Percentiles rank a stretch among this genome's conserved stretches.
Evolutionary conservation across 108 stramenopile species (phyloP).

Genomic region (Craspedostauros australis): DNA sequence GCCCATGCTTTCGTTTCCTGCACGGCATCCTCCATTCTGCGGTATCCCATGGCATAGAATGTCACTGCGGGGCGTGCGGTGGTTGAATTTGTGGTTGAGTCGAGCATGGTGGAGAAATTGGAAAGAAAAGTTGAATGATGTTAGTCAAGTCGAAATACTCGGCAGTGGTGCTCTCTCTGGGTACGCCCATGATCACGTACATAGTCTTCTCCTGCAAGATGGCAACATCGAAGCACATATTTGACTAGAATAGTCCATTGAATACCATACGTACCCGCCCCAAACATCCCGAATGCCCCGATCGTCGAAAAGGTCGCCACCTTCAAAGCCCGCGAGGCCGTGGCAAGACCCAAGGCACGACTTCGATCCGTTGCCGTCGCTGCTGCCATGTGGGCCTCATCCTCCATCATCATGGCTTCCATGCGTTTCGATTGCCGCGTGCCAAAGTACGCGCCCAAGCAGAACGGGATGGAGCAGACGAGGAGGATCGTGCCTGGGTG

Average conservation of each 20-base stretch:
- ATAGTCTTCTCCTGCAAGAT: too few relatives aligned
- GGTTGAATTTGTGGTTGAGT: too few relatives aligned
- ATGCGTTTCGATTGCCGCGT: background rate
- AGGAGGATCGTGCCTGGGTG: constrained; percentile 31
- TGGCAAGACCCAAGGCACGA: constrained; percentile 3
- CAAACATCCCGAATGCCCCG: constrained; percentile 30
- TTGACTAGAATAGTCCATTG: too few relatives aligned
- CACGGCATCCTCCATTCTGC: constrained; percentile 49
- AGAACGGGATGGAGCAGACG: constrained; percentile 28
- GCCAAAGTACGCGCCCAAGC: constrained; percentile 34
- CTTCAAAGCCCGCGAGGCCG: constrained; percentile 24
- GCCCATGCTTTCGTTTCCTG: constrained; percentile 37
- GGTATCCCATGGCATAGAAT: constrained; percentile 43
- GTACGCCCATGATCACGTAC: too few relatives aligned
- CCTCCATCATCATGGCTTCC: background rate
- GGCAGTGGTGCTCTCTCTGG: too few relatives aligned
- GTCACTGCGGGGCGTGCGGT: constrained; percentile 13
- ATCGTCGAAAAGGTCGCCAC: constrained; percentile 27
- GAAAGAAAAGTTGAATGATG: background rate
- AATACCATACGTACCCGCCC: constrained; percentile 15
- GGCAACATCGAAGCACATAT: too few relatives aligned
- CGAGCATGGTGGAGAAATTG: constrained; percentile 9
- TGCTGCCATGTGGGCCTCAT: background rate
- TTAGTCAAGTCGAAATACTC: too few relatives aligned
- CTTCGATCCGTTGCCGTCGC: background rate